phyloP scores from a whole-genome alignment of 2,329 filamentous ascomycete genomes.

The Helotiales sp. region DNA sequence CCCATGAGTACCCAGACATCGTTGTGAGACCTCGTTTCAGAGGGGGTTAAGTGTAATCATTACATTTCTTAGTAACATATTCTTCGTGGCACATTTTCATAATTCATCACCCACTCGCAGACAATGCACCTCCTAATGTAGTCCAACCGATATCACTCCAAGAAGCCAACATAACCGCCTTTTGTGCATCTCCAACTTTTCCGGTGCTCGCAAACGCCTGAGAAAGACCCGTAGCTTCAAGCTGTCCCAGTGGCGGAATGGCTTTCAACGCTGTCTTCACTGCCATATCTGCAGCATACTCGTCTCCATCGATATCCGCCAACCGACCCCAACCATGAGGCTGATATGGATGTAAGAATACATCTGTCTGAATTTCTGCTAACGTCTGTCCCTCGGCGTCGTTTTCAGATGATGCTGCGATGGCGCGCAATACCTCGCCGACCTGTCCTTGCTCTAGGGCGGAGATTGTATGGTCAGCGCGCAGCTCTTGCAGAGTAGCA shows the following conservation, averaged over 20 bases:
- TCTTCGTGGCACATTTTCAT: background rate
- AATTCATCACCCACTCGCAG: background rate
- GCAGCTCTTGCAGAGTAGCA: conserved; percentile 72
- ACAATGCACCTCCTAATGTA: conserved; percentile 16
- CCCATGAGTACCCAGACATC: background rate
- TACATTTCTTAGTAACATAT: background rate
- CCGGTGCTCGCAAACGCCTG: conserved; percentile 74
- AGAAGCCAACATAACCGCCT: conserved; percentile 76
- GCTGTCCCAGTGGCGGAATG: conserved; percentile 68
- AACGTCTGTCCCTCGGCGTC: conserved; percentile 52
- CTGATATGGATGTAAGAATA: conserved; percentile 79
- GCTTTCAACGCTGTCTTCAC: conserved; percentile 73
- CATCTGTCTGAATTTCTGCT: conserved; percentile 69
- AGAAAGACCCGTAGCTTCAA: conserved; percentile 70
- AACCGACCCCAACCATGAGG: conserved; percentile 81
- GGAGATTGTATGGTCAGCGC: conserved; percentile 64
- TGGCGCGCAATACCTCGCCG: conserved; percentile 72
- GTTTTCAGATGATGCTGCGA: conserved; percentile 59
- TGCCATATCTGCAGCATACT: conserved; percentile 71
- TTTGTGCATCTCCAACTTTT: conserved; percentile 71
- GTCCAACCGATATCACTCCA: conserved; percentile 53
- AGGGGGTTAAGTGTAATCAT: too few relatives aligned
- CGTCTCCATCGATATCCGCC: conserved; percentile 55
- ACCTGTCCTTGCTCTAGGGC: conserved; percentile 67
- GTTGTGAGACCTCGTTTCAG: background rate